Base-by-base conservation (phyloP, 805 yeast genomes). In the Myxozyma neotropica region DNA sequence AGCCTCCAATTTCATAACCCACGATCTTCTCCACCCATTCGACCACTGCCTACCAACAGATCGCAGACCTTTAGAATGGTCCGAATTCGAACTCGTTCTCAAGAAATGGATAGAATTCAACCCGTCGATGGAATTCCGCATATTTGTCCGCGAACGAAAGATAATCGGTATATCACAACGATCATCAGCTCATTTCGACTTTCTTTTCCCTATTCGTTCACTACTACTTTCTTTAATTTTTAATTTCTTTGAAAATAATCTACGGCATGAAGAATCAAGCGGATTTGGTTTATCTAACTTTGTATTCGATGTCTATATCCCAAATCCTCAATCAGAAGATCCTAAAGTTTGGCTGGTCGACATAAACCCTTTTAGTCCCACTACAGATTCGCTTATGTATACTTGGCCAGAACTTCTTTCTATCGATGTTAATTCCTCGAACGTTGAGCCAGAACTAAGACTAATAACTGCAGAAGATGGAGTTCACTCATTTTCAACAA, bases 81-180 rank as follows among this genome's bases (percentile, higher is more conserved):
- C 47, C 2, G 42, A 29, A 4, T 68, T 78, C 60, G 95, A 89
- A 67, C 74, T 94, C 35, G 87, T 93, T 1, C 72, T 94, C 43
- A 80, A 95, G 45, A 82, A 90, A 72, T 94, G 97, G 98, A 78
- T 83, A 45, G 81, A 81, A 49, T 75, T 93, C 43, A 90, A 89
- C 64, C 97, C 98, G 0, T 89, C 98, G 0, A 75, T 91, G 68
- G 99, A 94, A 72, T 94, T 94, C 71, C 79, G 99, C 59, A 83
- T 92, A 33, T 94, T 91, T 74, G 88, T 94, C 1, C 80, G 81
- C 57, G 80, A 84, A 55, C 73, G 84, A 2, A 74, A 76, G 47
- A 75, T 94, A 5, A 71, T 92, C 4, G 98, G 88, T 0, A 83
- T 87, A 1, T 80, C 91, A 0, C 99, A 93, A 72, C 77, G 99